Conservation (phyloP, 2,329 filamentous ascomycete species). For the Sporothrix humicola region DNA sequence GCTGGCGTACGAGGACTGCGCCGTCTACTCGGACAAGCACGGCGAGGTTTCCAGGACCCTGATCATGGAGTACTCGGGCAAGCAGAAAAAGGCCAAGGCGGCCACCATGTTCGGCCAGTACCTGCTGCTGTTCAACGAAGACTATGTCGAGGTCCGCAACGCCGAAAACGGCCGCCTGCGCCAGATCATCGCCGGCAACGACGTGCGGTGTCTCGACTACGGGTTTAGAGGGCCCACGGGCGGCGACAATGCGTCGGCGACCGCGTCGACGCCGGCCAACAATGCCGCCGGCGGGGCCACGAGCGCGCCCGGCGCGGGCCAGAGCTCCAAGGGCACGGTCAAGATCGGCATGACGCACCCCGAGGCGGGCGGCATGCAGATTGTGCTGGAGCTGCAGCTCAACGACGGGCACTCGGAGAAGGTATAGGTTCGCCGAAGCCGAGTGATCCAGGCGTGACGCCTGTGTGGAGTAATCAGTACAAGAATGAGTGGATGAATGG, state of each 20-base stretch:
- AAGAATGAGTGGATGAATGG: neutral
- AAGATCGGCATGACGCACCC: slow-evolving; percentile 97
- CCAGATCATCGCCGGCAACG: slow-evolving; percentile 90
- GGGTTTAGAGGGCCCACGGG: slow-evolving; percentile 70
- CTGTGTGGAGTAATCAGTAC: too few relatives aligned
- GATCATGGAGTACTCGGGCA: slow-evolving; percentile 99
- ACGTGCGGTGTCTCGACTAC: slow-evolving; percentile 89
- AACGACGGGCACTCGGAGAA: slow-evolving; percentile 79
- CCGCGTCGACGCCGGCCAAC: slow-evolving; percentile 35
- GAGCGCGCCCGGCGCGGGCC: slow-evolving; percentile 40
- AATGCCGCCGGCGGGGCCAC: neutral
- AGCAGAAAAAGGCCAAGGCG: slow-evolving; percentile 74
- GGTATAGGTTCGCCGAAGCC: slow-evolving; percentile 30
- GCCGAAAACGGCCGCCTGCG: slow-evolving; percentile 92
- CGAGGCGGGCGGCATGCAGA: slow-evolving; percentile 79
- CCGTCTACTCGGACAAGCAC: slow-evolving; percentile 97
- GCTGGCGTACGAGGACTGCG: slow-evolving; percentile 92
- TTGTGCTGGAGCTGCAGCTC: slow-evolving; percentile 88
- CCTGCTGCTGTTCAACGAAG: slow-evolving; percentile 89
- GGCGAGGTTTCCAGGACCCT: slow-evolving; percentile 92
- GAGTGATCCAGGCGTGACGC: neutral
- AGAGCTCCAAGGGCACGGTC: slow-evolving; percentile 72
- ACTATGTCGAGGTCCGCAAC: slow-evolving; percentile 96
- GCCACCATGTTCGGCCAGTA: slow-evolving; percentile 92
- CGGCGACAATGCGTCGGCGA: slow-evolving; percentile 43